Base-by-base conservation (phyloP, 306 rosid species). In the Nissolia schottii region DNA sequence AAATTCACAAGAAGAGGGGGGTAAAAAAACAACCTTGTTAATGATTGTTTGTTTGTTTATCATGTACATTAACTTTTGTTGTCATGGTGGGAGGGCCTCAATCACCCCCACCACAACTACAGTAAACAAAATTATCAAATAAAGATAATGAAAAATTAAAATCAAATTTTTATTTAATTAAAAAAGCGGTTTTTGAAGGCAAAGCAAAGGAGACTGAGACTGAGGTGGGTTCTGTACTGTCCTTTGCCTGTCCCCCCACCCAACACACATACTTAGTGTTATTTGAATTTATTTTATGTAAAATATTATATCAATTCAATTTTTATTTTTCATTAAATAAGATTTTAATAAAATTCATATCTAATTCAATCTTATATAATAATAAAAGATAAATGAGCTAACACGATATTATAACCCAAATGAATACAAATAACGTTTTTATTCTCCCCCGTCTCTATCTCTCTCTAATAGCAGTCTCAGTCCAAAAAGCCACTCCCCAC, bases 171-270 rank as follows among this genome's bases (percentile, higher is more conserved):
- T n/a, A n/a, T n/a, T n/a, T n/a, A n/a, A n/a, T n/a, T n/a, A 79
- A 74, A 32, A 71, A 75, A 76, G 84, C n/a, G n/a, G n/a, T n/a
- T n/a, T n/a, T n/a, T 35, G 0, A 25, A 68, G 75, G 78, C 77
- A 80, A 88, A 73, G 83, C 83, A 72, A 82, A 79, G 79, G 73
- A 73, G 79, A 73, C 55, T 69, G 77, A 29, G 76, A 72, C 81
- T 81, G 85, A 87, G 85, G 93, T 81, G 87, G 93, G 95, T 90
- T 84, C 82, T 88, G 91, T 85, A 89, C 87, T 85, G 96, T 85
- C 97, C n/a, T 80, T 84, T 60, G 83, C 83, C 72, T 87, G 92
- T 88, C 91, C 96, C 91, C 82, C 92, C 96, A 84, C 92, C 89
- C 91, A 85, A 79, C 88, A 86, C 96, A 83, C 73, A 43, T 67